Evolutionary conservation across 768 basidiomycete genomes (phyloP).

Genomic region (Boletus sp.): DNA sequence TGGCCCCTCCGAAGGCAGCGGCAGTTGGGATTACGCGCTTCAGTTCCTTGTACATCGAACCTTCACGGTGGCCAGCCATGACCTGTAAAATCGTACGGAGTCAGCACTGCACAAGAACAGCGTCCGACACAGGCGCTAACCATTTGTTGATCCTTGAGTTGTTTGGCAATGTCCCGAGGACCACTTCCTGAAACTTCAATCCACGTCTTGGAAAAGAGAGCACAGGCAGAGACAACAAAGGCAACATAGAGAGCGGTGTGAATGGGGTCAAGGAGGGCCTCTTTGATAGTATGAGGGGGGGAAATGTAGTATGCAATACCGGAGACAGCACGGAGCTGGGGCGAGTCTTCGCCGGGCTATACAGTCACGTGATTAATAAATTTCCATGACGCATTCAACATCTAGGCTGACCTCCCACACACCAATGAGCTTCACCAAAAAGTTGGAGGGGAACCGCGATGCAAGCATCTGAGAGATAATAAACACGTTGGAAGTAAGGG

Average conservation of each 20-base stretch:
- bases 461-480: constrained; percentile 96
- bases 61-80: constrained; percentile 90
- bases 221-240: constrained; percentile 93
- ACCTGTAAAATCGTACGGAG: constrained; percentile 38
- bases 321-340: constrained; percentile 84
- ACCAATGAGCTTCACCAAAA: constrained; percentile 86
- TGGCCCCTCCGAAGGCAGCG: constrained; percentile 96
- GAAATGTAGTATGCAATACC: constrained; percentile 99
- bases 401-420: constrained; percentile 86
- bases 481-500: constrained; percentile 91
- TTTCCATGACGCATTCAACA: neutral
- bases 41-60: constrained; percentile 98
- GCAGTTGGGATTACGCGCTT: constrained; percentile 98
- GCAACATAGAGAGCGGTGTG: constrained; percentile 88
- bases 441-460: constrained; percentile 84
- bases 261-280: constrained; percentile 87
- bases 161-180: constrained; percentile 94
- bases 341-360: constrained; percentile 90
- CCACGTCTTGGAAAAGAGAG: constrained; percentile 99
- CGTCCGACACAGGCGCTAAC: constrained; percentile 35
- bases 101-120: constrained; percentile 2
- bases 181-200: constrained; percentile 97
- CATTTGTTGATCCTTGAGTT: constrained; percentile 98
- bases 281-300: constrained; percentile 89
- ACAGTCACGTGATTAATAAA: constrained; percentile 5